Conservation (phyloP, 192 early-diverging fungal genomes). For the Oehlia diaphana region DNA sequence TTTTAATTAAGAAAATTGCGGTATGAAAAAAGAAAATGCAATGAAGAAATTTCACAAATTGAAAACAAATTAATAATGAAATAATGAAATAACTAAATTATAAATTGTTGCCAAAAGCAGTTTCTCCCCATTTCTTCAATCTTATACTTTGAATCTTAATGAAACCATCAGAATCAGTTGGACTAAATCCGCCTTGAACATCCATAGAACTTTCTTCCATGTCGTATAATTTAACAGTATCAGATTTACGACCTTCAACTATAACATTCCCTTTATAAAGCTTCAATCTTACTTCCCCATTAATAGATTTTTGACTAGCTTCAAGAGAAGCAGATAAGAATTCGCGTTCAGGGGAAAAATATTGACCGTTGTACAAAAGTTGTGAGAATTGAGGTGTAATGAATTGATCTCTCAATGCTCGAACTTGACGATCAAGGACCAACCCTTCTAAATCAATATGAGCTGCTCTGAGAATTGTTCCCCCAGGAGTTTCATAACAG, state of each 20-base stretch:
- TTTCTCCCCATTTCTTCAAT: slow-evolving; percentile 76
- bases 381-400: slow-evolving; percentile 76
- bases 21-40: too few species aligned
- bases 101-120: background rate
- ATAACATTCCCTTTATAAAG: slow-evolving; percentile 94
- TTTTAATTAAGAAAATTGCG: too few species aligned
- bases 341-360: slow-evolving; percentile 96
- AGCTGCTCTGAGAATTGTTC: slow-evolving; percentile 91
- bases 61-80: too few species aligned
- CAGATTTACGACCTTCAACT: slow-evolving; percentile 84
- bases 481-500: slow-evolving; percentile 99
- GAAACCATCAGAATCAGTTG: slow-evolving; percentile 92
- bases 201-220: slow-evolving; percentile 97
- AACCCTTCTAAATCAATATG: slow-evolving; percentile 97
- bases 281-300: slow-evolving; percentile 91
- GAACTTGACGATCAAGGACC: slow-evolving; percentile 93
- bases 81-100: too few species aligned
- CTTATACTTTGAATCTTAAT: slow-evolving; percentile 98
- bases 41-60: too few species aligned
- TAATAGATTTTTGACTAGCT: slow-evolving; percentile 82
- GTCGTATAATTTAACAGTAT: slow-evolving; percentile 86
- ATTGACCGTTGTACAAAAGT: slow-evolving; percentile 92
- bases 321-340: slow-evolving; percentile 82
- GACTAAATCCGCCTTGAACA: slow-evolving; percentile 87
- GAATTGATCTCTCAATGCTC: slow-evolving; percentile 90